Evolutionary conservation across 2,329 filamentous ascomycete species (phyloP).

Genomic region (Cordyceps farinosa): DNA sequence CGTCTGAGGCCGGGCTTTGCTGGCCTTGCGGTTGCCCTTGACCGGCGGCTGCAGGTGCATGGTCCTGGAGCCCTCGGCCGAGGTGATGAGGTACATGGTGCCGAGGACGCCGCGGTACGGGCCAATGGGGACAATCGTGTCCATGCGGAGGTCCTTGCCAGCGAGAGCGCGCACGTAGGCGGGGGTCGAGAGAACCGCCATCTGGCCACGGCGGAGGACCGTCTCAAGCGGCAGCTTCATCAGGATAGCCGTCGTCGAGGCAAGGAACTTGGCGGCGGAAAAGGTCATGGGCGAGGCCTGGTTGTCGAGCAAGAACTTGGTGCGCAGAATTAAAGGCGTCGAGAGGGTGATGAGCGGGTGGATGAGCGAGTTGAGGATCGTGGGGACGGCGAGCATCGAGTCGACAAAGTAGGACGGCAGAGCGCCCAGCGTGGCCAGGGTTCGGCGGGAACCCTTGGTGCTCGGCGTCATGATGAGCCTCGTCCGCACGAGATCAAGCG

Average conservation of each 20-base stretch:
- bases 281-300: slow-evolving; percentile 77
- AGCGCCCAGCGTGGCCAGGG: slow-evolving; percentile 71
- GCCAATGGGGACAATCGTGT: slow-evolving; percentile 76
- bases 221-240: slow-evolving; percentile 90
- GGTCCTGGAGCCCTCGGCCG: slow-evolving; percentile 70
- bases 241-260: slow-evolving; percentile 75
- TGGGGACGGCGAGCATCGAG: slow-evolving; percentile 71
- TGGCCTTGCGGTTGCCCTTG: slow-evolving; percentile 33
- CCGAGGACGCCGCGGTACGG: slow-evolving; percentile 83
- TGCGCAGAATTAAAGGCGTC: slow-evolving; percentile 79
- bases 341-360: slow-evolving; percentile 80
- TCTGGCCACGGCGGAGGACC: slow-evolving; percentile 82
- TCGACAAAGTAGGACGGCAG: slow-evolving; percentile 76
- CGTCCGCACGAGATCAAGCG: slow-evolving; percentile 86
- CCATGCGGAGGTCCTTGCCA: slow-evolving; percentile 42
- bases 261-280: slow-evolving; percentile 75
- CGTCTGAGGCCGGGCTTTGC: slow-evolving; percentile 31
- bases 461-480: slow-evolving; percentile 79
- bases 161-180: slow-evolving; percentile 49
- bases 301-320: slow-evolving; percentile 79
- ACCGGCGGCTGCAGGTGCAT: slow-evolving; percentile 34
- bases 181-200: slow-evolving; percentile 61
- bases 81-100: slow-evolving; percentile 82
- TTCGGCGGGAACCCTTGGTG: slow-evolving; percentile 69
- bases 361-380: slow-evolving; percentile 78